Conservation (phyloP, 140 eudicot genomes). For the Artemisia princeps region DNA sequence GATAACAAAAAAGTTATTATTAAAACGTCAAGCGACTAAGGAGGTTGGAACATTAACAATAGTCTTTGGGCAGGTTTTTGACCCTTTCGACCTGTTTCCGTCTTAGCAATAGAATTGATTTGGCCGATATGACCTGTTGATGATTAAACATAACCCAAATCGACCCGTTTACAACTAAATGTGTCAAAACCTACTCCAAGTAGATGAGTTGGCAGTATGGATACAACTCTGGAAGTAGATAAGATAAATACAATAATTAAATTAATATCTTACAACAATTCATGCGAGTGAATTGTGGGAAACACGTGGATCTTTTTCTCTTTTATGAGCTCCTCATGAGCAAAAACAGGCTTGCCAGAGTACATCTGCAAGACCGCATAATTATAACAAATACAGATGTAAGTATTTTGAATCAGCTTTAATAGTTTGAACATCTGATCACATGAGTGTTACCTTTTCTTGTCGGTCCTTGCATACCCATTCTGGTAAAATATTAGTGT, state of each 20-base stretch:
- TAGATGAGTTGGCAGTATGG: neutral
- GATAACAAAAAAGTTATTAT: too few relatives aligned
- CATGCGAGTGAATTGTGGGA: slow-evolving; percentile 52
- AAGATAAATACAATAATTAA: neutral
- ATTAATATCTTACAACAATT: slow-evolving; percentile 50
- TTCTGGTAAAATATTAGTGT: slow-evolving; percentile 64
- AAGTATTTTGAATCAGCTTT: neutral
- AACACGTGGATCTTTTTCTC: slow-evolving; percentile 61
- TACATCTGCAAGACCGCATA: slow-evolving; percentile 45
- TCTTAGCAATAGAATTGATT: neutral
- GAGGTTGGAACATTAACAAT: too few relatives aligned
- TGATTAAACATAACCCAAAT: neutral
- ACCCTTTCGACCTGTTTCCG: neutral
- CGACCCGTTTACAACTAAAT: neutral
- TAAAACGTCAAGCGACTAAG: too few relatives aligned
- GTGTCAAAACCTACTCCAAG: neutral
- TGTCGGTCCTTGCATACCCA: slow-evolving; percentile 75
- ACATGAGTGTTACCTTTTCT: slow-evolving; percentile 45
- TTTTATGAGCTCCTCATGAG: slow-evolving; percentile 56
- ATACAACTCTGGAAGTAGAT: slow-evolving; percentile 1
- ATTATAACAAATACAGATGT: slow-evolving; percentile 9
- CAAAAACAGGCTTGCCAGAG: slow-evolving; percentile 61
- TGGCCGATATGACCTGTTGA: neutral
- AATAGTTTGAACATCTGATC: neutral
- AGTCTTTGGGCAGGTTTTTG: neutral